These are phyloP conservation scores for Coemansia nantahalensis DNA, from an alignment of 192 early-diverging fungal species.

Conservation along the genomic window DNA sequence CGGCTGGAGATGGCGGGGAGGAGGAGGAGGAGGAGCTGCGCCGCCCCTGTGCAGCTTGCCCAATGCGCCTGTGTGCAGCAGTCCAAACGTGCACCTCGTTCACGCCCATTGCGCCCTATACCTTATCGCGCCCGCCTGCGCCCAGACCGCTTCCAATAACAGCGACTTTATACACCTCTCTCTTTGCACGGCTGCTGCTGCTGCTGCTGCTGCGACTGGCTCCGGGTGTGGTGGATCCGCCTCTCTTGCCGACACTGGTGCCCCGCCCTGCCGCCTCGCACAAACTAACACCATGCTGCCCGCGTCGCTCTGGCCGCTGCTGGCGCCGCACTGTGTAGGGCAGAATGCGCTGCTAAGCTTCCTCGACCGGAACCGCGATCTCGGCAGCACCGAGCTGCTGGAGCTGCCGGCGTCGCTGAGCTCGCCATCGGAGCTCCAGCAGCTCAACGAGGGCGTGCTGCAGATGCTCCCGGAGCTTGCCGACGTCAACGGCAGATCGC, in stretches of 20 bases:
- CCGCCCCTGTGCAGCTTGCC: background rate
- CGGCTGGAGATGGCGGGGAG: conserved; percentile 1
- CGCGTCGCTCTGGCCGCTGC: background rate
- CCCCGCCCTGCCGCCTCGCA: too few species aligned
- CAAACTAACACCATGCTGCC: background rate
- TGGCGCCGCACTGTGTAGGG: conserved; percentile 16
- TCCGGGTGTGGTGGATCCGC: too few species aligned
- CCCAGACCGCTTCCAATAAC: background rate
- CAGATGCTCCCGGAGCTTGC: conserved; percentile 44
- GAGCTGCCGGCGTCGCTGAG: conserved; percentile 45
- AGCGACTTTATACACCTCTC: background rate
- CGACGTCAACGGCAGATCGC: conserved; percentile 38
- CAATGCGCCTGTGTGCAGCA: too few species aligned
- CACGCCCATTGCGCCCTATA: too few species aligned
- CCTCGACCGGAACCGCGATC: conserved; percentile 44
- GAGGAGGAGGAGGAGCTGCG: background rate
- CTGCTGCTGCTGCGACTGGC: too few species aligned
- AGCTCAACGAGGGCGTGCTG: conserved; percentile 51
- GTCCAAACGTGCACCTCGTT: too few species aligned
- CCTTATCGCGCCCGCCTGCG: too few species aligned
- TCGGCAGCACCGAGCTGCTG: conserved; percentile 27
- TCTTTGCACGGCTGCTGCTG: too few species aligned
- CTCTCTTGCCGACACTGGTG: background rate
- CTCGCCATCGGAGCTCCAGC: conserved; percentile 36
- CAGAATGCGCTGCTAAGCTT: conserved; percentile 31